Conservation (phyloP, 768 basidiomycete genomes). For the Suillus discolor region DNA sequence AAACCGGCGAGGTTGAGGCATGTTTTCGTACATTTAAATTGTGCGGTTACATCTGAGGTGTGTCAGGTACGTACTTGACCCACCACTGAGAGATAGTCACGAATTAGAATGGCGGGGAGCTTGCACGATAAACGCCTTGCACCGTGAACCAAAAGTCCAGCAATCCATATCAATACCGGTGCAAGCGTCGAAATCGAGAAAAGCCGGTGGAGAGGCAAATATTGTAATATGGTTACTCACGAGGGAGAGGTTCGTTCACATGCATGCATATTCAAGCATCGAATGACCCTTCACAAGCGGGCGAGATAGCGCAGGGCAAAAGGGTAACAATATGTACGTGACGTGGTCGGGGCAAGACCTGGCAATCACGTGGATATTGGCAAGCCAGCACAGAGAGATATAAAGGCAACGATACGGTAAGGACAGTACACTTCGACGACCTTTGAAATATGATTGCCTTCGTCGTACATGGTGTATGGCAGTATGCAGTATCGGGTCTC, state of each 20-base stretch:
- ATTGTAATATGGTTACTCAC: slow-evolving; percentile 28
- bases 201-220: neutral
- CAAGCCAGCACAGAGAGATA: too few relatives aligned
- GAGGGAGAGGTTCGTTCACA: slow-evolving; percentile 37
- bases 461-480: slow-evolving; percentile 54
- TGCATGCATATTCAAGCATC: too few relatives aligned
- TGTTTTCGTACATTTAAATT: neutral
- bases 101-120: neutral
- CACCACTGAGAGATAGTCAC: neutral
- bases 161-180: neutral
- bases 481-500: slow-evolving; percentile 29
- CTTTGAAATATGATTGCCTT: slow-evolving; percentile 45
- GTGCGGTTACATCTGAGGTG: neutral
- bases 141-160: neutral
- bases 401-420: too few relatives aligned
- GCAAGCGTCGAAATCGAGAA: neutral
- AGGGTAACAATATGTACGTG: too few relatives aligned
- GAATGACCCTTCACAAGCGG: slow-evolving; percentile 21
- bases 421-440: slow-evolving; percentile 23
- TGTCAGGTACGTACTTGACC: neutral
- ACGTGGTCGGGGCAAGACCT: too few relatives aligned
- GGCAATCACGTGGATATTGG: too few relatives aligned
- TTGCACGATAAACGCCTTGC: neutral
- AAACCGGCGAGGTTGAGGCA: neutral
- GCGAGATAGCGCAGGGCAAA: slow-evolving; percentile 5